Percentiles rank a stretch among this genome's conserved stretches.
These are phyloP conservation scores for Erythrophleum ivorense DNA, from an alignment of 331 rosid genomes.

Conservation along the genomic window DNA sequence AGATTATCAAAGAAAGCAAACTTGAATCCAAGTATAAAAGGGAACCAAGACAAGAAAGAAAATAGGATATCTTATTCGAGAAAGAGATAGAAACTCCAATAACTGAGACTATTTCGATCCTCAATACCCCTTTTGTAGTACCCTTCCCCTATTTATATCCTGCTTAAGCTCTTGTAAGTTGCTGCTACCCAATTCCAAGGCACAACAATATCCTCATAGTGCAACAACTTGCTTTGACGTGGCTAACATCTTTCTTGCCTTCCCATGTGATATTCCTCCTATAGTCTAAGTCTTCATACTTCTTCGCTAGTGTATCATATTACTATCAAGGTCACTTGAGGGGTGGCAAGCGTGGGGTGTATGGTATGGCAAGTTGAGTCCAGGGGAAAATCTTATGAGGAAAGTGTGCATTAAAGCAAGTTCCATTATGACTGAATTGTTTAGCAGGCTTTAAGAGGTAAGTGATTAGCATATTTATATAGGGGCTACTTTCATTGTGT, in stretches of 20 bases:
- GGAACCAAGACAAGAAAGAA: not conserved
- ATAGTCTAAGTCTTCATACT: not conserved
- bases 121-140: not conserved
- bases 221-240: no score
- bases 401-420: not conserved
- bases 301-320: not conserved
- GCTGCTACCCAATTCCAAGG: not conserved
- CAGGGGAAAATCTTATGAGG: not conserved
- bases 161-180: not conserved
- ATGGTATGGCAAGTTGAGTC: not conserved
- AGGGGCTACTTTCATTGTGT: no score
- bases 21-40: not conserved
- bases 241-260: not conserved
- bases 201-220: not conserved
- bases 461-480: no score
- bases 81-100: not conserved
- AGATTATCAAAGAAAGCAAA: not conserved
- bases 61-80: not conserved
- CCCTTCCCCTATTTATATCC: conserved; percentile 11
- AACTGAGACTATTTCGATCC: not conserved
- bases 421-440: not conserved
- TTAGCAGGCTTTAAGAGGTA: not conserved
- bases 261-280: not conserved
- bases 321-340: not conserved
- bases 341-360: not conserved